Conservation (phyloP, 192 early-diverging fungal genomes). For the Backusella australiensis region DNA sequence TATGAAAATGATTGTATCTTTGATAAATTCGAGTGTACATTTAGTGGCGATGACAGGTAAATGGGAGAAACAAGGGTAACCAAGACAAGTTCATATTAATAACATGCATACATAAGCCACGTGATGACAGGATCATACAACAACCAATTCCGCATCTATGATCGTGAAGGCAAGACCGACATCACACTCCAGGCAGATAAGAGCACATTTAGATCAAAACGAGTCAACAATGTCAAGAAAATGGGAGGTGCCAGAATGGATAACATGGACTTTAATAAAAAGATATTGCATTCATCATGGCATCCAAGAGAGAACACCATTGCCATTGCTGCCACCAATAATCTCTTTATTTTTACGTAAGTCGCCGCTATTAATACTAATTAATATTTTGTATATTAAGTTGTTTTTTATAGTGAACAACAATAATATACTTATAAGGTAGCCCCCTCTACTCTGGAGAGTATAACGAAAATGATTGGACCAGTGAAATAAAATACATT, state of each 20-base stretch:
- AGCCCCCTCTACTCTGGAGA: too few relatives aligned
- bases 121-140: conserved; percentile 95
- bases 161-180: conserved; percentile 72
- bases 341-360: conserved; percentile 78
- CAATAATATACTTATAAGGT: neutral
- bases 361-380: neutral
- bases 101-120: conserved; percentile 27
- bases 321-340: conserved; percentile 90
- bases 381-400: neutral
- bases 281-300: conserved; percentile 92
- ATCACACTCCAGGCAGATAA: conserved; percentile 95
- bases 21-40: conserved; percentile 99
- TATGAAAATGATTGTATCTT: conserved; percentile 99
- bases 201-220: conserved; percentile 94
- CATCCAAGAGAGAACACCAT: conserved; percentile 90
- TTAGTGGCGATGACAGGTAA: conserved; percentile 90
- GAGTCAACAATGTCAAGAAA: conserved; percentile 73
- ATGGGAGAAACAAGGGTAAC: neutral
- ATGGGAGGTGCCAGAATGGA: conserved; percentile 61
- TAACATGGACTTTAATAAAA: conserved; percentile 80
- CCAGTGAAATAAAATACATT: too few relatives aligned
- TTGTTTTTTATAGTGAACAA: neutral
- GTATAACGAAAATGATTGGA: too few relatives aligned
- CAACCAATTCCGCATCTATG: conserved; percentile 98
- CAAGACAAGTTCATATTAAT: neutral